Conservation (phyloP, 495 filamentous ascomycete species). For the Penicillium nucicola region DNA sequence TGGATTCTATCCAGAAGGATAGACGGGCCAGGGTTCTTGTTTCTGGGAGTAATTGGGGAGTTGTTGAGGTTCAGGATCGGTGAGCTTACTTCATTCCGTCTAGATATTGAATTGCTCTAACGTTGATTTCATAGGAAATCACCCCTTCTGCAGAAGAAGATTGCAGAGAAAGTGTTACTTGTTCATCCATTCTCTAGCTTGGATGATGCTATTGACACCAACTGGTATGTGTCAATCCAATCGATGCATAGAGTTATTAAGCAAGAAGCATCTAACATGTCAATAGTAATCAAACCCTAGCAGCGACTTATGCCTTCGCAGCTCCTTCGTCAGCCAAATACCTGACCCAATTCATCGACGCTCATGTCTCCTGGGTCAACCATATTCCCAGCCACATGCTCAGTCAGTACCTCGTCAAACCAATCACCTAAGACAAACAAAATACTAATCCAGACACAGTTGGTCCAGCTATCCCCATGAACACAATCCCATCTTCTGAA, state of each 20-base stretch:
- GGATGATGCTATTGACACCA: constrained; percentile 46
- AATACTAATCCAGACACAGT: constrained; percentile 14
- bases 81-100: no score
- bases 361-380: constrained; percentile 46
- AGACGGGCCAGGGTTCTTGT: constrained; percentile 19
- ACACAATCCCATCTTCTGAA: constrained; percentile 12
- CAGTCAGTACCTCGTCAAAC: constrained; percentile 9
- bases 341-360: constrained; percentile 48
- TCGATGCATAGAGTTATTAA: no score
- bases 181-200: constrained; percentile 37
- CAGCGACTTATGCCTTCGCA: constrained; percentile 51
- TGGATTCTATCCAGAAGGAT: constrained; percentile 26
- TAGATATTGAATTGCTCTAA: no score
- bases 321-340: constrained; percentile 47
- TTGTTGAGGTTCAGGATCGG: constrained; percentile 30
- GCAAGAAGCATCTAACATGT: no score
- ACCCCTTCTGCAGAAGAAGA: constrained; percentile 24
- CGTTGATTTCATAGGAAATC: no score
- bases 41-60: constrained; percentile 29
- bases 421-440: not conserved
- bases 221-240: not conserved
- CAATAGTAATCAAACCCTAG: constrained; percentile 24
- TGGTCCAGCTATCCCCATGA: constrained; percentile 38
- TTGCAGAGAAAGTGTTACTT: constrained; percentile 30
- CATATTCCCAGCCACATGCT: constrained; percentile 48